Percentiles rank a stretch among this genome's conserved stretches.
Evolutionary conservation across 1,139 yeast species (phyloP).

Genomic region (Lodderomyces elongisporus): DNA sequence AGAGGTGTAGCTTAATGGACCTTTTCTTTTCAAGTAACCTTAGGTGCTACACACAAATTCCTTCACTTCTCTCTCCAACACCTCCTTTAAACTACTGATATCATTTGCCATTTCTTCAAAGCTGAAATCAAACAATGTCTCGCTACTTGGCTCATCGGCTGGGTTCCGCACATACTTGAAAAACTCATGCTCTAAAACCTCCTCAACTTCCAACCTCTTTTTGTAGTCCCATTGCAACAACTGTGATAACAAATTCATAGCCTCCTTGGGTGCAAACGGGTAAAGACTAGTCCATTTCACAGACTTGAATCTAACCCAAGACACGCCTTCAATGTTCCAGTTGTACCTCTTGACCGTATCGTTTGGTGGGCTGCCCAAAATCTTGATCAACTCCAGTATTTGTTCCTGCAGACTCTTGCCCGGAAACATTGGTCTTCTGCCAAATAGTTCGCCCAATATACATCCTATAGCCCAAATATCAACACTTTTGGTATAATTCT

Average conservation of each 20-base stretch:
- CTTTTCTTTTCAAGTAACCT: too few relatives aligned
- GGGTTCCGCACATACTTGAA: slow-evolving; percentile 43
- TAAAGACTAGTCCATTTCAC: slow-evolving; percentile 47
- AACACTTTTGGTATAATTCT: slow-evolving; percentile 50
- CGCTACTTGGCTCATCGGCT: slow-evolving; percentile 47
- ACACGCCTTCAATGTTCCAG: slow-evolving; percentile 23
- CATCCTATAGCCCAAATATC: slow-evolving; percentile 85
- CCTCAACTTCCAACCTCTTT: slow-evolving; percentile 42
- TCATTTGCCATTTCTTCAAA: slow-evolving; percentile 45
- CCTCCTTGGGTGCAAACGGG: slow-evolving; percentile 52
- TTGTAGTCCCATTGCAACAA: slow-evolving; percentile 59
- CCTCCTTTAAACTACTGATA: slow-evolving; percentile 35
- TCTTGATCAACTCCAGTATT: slow-evolving; percentile 54
- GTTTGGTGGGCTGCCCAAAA: slow-evolving; percentile 57
- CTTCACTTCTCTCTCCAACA: slow-evolving; percentile 44
- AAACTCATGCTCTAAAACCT: slow-evolving; percentile 51
- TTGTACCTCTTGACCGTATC: slow-evolving; percentile 26
- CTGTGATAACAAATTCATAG: slow-evolving; percentile 40
- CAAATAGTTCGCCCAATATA: slow-evolving; percentile 70
- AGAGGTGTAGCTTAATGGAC: too few relatives aligned
- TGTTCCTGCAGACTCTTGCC: slow-evolving; percentile 67
- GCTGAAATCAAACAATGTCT: slow-evolving; percentile 51
- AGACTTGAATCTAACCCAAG: slow-evolving; percentile 18
- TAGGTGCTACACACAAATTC: too few relatives aligned
- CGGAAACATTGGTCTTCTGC: slow-evolving; percentile 65